Evolutionary conservation across 805 yeast genomes (phyloP).

Genomic region (Barnettozyma sucrosica): DNA sequence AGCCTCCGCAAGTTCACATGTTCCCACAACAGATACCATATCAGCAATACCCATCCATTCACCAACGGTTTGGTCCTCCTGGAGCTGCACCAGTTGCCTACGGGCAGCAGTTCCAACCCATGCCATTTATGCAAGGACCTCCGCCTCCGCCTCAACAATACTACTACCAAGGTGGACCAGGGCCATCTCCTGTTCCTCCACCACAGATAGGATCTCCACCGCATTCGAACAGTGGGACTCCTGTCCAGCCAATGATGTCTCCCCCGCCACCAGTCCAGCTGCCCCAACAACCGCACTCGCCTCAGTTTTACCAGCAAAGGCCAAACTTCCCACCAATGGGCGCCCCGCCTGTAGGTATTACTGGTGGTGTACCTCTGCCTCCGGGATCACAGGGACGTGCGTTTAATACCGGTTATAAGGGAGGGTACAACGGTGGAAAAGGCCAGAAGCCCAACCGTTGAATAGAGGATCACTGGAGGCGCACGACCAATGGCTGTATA

Average conservation of each 20-base stretch:
- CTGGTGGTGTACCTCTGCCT: neutral
- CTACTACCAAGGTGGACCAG: constrained; percentile 5
- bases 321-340: constrained; percentile 2
- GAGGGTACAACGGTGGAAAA: constrained; percentile 5
- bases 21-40: constrained; percentile 7
- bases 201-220: constrained; percentile 3
- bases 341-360: neutral
- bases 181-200: constrained; percentile 2
- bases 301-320: constrained; percentile 13
- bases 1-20: constrained; percentile 2
- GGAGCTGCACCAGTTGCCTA: constrained; percentile 8
- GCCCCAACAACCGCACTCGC: constrained; percentile 6
- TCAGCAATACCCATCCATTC: constrained; percentile 8
- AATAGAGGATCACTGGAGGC: neutral
- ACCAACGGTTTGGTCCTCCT: constrained; percentile 11
- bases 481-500: neutral
- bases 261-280: constrained; percentile 1
- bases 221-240: constrained; percentile 1
- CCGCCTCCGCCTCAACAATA: constrained; percentile 1
- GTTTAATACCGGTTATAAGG: neutral
- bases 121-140: constrained; percentile 20
- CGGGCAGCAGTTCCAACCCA: constrained; percentile 14
- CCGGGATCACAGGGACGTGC: neutral
- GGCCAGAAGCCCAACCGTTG: constrained; percentile 4
- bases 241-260: constrained; percentile 3